phyloP scores from a whole-genome alignment of 805 yeast species.

The Lipomyces starkeyi region DNA sequence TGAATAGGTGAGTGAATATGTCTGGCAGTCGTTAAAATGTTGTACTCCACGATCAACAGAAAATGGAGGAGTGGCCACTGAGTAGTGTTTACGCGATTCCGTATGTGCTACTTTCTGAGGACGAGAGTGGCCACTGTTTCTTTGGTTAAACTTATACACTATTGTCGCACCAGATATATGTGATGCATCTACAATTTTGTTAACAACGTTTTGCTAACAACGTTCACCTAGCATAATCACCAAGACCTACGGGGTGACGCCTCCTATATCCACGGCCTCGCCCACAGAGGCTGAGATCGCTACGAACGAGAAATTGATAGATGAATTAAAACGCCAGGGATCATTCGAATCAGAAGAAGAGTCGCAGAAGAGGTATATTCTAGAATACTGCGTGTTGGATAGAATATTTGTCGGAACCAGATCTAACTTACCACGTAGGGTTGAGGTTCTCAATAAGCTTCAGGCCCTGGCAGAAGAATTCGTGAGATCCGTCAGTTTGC shows the following conservation, averaged over 20 bases:
- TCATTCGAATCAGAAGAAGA: slow-evolving; percentile 90
- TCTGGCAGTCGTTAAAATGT: neutral
- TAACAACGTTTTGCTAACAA: neutral
- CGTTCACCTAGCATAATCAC: neutral
- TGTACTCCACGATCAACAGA: neutral
- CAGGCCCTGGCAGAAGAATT: slow-evolving; percentile 81
- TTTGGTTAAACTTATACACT: neutral
- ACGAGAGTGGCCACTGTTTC: neutral
- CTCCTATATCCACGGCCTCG: slow-evolving; percentile 83
- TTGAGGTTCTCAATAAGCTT: slow-evolving; percentile 69
- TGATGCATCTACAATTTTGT: neutral
- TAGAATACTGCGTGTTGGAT: neutral
- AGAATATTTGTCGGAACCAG: neutral
- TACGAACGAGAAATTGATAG: slow-evolving; percentile 75
- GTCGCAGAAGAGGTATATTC: slow-evolving; percentile 59
- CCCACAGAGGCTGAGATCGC: slow-evolving; percentile 81
- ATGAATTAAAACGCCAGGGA: slow-evolving; percentile 78
- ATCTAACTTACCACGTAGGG: slow-evolving; percentile 52
- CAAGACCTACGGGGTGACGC: slow-evolving; percentile 67
- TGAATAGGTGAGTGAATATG: neutral
- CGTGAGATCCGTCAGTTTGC: slow-evolving; percentile 78
- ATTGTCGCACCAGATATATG: neutral
- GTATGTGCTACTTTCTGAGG: neutral
- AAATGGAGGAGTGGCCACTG: neutral
- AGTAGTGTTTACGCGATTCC: neutral